Conservation (phyloP, 176 grass and related monocot genomes). For the Melocanna baccifera region DNA sequence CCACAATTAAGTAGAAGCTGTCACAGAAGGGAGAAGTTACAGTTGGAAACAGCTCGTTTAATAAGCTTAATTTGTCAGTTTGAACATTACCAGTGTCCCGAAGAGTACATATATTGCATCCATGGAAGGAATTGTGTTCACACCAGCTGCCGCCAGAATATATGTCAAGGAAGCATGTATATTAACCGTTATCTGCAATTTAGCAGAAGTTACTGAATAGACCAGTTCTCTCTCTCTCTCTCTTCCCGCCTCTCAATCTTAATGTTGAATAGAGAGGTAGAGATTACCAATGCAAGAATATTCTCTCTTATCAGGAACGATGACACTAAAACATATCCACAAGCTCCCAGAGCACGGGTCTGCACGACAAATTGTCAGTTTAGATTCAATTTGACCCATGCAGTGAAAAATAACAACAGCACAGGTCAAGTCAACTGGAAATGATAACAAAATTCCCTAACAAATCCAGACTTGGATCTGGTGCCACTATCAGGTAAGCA, state of each 20-base stretch:
- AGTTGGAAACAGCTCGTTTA: not conserved
- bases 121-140: constrained; percentile 79
- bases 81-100: constrained; percentile 67
- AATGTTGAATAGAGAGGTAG: constrained; percentile 21
- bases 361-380: constrained; percentile 32
- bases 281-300: constrained; percentile 91
- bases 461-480: not conserved
- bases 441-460: not conserved
- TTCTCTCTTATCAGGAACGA: constrained; percentile 93
- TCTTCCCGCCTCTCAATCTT: not conserved
- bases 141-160: constrained; percentile 60
- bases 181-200: constrained; percentile 86
- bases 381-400: constrained; percentile 23
- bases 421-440: not conserved
- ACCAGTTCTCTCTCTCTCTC: not conserved
- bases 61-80: not conserved
- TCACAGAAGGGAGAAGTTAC: constrained; percentile 18
- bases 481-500: not conserved
- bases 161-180: constrained; percentile 86
- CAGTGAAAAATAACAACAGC: constrained; percentile 1
- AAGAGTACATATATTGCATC: constrained; percentile 79
- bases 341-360: constrained; percentile 68
- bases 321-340: constrained; percentile 82
- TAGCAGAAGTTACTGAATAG: constrained; percentile 9
- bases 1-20: constrained; percentile 88